phyloP scores from a whole-genome alignment of 257 asterid genomes.

The Nicotiana paniculata region DNA sequence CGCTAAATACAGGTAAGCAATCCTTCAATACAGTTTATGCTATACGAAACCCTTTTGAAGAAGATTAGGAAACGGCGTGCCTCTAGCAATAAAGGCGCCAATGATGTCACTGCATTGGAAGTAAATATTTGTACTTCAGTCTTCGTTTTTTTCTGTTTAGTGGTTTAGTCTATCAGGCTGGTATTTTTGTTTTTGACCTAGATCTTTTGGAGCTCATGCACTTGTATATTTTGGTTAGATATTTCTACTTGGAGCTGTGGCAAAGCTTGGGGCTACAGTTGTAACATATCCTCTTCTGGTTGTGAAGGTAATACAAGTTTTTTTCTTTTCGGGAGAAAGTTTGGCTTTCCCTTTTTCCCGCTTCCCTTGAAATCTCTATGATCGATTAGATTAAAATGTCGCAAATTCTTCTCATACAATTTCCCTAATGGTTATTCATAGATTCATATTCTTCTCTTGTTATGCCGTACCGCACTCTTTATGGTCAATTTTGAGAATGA shows the following conservation, averaged over 20 bases:
- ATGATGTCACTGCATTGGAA: slow-evolving; percentile 74
- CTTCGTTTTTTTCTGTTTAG: not conserved
- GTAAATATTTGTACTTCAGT: slow-evolving; percentile 28
- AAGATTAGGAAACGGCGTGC: slow-evolving; percentile 61
- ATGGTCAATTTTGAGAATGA: not conserved
- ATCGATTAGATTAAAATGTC: not conserved
- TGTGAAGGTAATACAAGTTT: slow-evolving; percentile 55
- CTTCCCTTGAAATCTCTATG: not conserved
- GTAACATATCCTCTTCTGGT: slow-evolving; percentile 91
- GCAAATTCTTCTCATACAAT: not conserved
- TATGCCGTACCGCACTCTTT: not conserved
- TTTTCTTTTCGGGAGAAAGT: not conserved
- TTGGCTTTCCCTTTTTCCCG: not conserved
- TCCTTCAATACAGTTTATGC: slow-evolving; percentile 95
- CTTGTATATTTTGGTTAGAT: slow-evolving; percentile 33
- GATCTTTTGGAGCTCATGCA: not conserved
- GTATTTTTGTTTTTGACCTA: not conserved
- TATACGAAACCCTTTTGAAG: slow-evolving; percentile 88
- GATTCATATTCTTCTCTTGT: not conserved
- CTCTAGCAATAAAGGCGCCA: slow-evolving; percentile 34
- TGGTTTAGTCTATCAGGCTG: not conserved
- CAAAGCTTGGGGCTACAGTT: slow-evolving; percentile 97
- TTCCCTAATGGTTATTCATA: not conserved
- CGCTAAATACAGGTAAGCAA: slow-evolving; percentile 74
- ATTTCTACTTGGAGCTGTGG: slow-evolving; percentile 94